Base-by-base conservation (phyloP, 345 rosid species). In the Cardiospermum halicacabum region DNA sequence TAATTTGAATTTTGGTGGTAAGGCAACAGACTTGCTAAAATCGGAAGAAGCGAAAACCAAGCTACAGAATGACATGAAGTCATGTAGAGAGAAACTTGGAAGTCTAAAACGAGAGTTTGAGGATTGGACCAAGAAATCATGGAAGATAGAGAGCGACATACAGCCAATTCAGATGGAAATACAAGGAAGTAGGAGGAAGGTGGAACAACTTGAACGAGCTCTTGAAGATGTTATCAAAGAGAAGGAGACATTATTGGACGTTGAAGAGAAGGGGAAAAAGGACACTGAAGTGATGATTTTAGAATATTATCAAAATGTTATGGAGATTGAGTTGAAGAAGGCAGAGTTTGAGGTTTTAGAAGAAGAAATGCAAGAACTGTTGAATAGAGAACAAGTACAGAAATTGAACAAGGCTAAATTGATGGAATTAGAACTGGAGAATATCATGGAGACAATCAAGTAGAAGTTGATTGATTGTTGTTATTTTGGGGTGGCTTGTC, bases 1-100 rank as follows among this genome's bases (percentile, higher is more conserved):
- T n/a, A n/a, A 75, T 58, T 78, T 82, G 82, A 73, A 71, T 49
- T 66, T 80, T 22, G 82, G 84, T 6, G 77, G 93, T 16, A 87
- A 82, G 80, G 97, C 97, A 13, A 79, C 84, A 1, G 99, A 94
- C 32, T 69, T 94, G 61, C 73, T 94, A 49, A 84, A 83, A 65
- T 85, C 84, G 0, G 90, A 85, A 74, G 99, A 89, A 76, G 86
- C 89, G 72, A 91, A 91, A 74, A 81, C 76, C 62, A 89, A 82
- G 70, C 79, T 94, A 57, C 95, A 88, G 31, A 75, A 64, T 3
- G 93, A 89, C 72, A 74, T 87, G 62, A 77, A 79, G 59, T 55
- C 68, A 39, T 82, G 77, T 25, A 75, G 86, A 19, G 99, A 87
- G 66, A 84, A 73, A 59, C 80, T 91, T 8, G 80, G 51, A 30